These are phyloP conservation scores for Setaria viridis DNA, from an alignment of 202 grass and related monocot species.

Conservation along the genomic window DNA sequence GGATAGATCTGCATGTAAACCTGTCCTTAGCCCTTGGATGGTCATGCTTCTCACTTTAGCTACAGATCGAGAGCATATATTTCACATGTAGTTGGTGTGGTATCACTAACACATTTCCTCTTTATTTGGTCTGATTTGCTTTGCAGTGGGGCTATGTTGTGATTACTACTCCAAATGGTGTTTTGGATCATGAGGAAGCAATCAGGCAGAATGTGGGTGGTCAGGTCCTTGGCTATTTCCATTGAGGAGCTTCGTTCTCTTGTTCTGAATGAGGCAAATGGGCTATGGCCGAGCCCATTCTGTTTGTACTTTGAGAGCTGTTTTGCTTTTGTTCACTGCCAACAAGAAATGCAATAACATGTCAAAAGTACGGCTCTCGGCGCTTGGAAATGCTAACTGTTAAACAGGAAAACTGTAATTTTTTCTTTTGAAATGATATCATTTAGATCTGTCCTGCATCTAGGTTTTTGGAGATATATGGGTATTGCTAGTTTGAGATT, in stretches of 20 bases:
- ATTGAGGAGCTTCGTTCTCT: conserved; percentile 43
- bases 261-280: background rate
- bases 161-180: conserved; percentile 85
- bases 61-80: background rate
- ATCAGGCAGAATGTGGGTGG: conserved; percentile 89
- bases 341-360: conserved; percentile 41
- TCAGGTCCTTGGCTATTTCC: conserved; percentile 92
- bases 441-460: conserved; percentile 4
- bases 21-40: background rate
- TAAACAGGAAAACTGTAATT: conserved; percentile 26
- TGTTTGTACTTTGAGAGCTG: conserved; percentile 17
- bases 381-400: background rate
- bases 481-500: background rate
- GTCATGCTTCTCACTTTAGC: background rate
- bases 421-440: conserved; percentile 7
- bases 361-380: background rate
- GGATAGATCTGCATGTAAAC: background rate
- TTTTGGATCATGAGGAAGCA: conserved; percentile 96
- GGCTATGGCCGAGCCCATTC: conserved; percentile 17
- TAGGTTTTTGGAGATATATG: conserved; percentile 21
- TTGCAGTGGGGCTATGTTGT: conserved; percentile 97
- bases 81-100: background rate
- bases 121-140: conserved; percentile 31
- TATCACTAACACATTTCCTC: conserved; percentile 18
- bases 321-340: conserved; percentile 16